Evolutionary conservation across 2,329 filamentous ascomycete species (phyloP).

Genomic region (Colletotrichum gigasporum): DNA sequence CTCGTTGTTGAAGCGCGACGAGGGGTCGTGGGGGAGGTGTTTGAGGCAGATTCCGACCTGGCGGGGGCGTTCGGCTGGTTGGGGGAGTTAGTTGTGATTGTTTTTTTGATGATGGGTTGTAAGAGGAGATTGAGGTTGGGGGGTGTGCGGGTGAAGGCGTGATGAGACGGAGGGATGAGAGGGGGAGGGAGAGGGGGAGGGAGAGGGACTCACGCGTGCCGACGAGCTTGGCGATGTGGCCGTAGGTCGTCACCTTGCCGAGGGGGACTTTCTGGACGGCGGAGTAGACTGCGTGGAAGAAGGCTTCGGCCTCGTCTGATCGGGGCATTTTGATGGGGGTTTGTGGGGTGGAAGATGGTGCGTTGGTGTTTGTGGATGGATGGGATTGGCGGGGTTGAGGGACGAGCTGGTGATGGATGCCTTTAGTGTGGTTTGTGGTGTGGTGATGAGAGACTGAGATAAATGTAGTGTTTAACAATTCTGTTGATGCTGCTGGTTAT

Average conservation of each 20-base stretch:
- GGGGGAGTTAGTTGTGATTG: neutral
- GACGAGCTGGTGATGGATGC: too few species aligned
- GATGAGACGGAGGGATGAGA: neutral
- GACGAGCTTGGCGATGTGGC: slow-evolving; percentile 78
- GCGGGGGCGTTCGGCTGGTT: slow-evolving; percentile 74
- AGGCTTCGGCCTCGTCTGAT: slow-evolving; percentile 78
- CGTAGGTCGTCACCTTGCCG: slow-evolving; percentile 89
- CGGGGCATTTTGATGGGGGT: slow-evolving; percentile 66
- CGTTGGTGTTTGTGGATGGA: too few species aligned
- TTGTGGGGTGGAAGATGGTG: too few species aligned
- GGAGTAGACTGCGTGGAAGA: slow-evolving; percentile 81
- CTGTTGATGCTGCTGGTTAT: too few species aligned
- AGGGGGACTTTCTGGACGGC: slow-evolving; percentile 86
- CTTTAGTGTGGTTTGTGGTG: too few species aligned
- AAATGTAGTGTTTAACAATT: too few species aligned
- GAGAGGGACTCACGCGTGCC: slow-evolving; percentile 70
- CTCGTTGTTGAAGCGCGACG: slow-evolving; percentile 69
- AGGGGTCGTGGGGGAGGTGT: slow-evolving; percentile 72
- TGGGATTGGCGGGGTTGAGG: too few species aligned
- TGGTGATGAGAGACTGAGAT: too few species aligned
- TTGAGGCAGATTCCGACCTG: slow-evolving; percentile 94
- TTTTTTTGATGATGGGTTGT: neutral
- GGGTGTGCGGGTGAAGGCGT: neutral
- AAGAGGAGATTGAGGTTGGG: neutral
- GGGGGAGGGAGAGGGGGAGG: neutral